Evolutionary conservation across 208 protist genomes (phyloP).

Genomic region (Endotrypanum monterogeii): DNA sequence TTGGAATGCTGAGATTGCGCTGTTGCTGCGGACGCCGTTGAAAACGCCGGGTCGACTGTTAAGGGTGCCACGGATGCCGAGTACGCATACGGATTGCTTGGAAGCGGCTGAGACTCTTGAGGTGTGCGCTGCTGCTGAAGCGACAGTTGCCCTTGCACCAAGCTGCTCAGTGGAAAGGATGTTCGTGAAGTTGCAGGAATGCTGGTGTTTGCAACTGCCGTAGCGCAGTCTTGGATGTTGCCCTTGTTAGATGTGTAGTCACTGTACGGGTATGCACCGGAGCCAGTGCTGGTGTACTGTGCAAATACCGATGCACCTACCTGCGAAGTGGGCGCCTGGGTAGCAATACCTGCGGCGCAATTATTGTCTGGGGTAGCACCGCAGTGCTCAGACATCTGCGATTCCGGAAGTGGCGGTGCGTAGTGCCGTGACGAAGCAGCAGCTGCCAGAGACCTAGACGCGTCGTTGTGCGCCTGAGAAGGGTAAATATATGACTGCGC

Average conservation of each 20-base stretch:
- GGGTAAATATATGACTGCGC: neutral
- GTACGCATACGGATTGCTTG: slow-evolving; percentile 9
- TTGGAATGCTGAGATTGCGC: neutral
- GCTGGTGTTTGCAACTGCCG: neutral
- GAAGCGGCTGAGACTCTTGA: neutral
- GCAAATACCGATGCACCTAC: neutral
- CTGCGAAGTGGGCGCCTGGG: slow-evolving; percentile 1
- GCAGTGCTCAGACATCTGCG: neutral
- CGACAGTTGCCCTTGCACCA: neutral
- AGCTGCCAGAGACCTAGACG: neutral
- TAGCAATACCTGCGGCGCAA: neutral
- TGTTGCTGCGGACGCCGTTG: neutral
- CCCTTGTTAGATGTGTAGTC: neutral
- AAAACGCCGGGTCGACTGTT: neutral
- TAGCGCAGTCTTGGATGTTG: neutral
- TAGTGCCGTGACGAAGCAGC: slow-evolving; percentile 1
- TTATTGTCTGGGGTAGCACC: neutral
- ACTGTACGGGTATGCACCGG: neutral
- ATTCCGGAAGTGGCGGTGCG: neutral
- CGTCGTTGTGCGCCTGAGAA: slow-evolving; percentile 5
- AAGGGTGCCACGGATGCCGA: neutral
- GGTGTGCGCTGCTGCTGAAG: neutral
- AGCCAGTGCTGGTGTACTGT: neutral
- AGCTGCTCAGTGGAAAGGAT: neutral
- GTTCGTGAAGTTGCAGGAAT: neutral